Evolutionary conservation across 306 rosid genomes (phyloP), one percentile per base, ranked within the genome.

Genomic region (Cucurbita argyrosperma): DNA sequence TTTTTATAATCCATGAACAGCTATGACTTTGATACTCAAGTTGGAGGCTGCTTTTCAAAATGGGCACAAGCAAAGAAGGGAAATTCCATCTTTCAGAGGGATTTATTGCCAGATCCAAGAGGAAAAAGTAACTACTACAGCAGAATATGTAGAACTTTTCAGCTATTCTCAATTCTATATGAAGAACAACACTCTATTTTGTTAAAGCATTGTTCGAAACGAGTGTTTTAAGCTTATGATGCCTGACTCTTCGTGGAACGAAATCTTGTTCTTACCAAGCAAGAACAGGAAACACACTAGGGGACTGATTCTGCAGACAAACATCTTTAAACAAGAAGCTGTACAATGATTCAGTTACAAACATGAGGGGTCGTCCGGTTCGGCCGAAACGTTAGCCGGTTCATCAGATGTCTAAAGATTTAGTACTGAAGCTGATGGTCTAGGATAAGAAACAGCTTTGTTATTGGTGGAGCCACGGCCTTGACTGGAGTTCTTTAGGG

Each of bases 351-450:
- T 64, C 21, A 65, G 42, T 43, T 43, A 35, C 51, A 56, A 12
- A 18, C 49, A 53, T 72, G 49, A 14, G 42, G 50, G 40, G 21
- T 19, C 30, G 40, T 56, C 53, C 11, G n/a, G 60, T 72, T 54
- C 45, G n/a, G 35, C 23, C 13, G 8, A 45, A 46, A 38, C 8
- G 68, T 19, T 68, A 21, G 57, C 45, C 67, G 5, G 43, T 26
- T 52, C 16, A 1, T 23, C 62, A 50, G 47, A 71, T 16, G 30
- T 40, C 62, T 58, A 89, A 18, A 79, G 52, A 56, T 59, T 78
- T 14, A 79, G 70, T 47, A 53, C 76, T 61, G 85, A 78, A 81
- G 80, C 79, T 77, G 79, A 73, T 49, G 79, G 78, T 58, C 68
- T 80, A 19, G 78, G 81, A 79, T 42, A 72, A 74, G 82, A 23